phyloP scores from a whole-genome alignment of 768 basidiomycete genomes.

The Dentipellis fragilis region DNA sequence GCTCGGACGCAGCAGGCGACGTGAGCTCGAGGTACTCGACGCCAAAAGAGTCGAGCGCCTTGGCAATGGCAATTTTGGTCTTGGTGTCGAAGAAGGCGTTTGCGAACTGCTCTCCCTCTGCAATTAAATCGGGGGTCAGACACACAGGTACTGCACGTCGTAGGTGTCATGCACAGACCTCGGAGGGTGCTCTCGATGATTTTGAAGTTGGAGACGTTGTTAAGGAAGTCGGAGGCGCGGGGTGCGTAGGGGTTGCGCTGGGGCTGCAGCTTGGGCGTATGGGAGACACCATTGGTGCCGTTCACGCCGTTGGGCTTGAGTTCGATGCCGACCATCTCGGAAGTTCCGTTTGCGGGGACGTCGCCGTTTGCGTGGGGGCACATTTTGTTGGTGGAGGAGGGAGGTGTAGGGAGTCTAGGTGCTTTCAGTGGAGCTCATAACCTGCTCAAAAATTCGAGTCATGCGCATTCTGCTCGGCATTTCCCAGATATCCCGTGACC shows the following conservation, averaged over 20 bases:
- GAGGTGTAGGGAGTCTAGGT: background rate
- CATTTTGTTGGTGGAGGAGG: constrained; percentile 29
- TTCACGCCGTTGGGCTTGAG: constrained; percentile 26
- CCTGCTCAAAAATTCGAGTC: constrained; percentile 2
- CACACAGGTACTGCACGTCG: background rate
- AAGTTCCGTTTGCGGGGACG: constrained; percentile 29
- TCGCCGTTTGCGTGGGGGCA: constrained; percentile 53
- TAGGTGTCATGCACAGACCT: constrained; percentile 46
- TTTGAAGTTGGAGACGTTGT: constrained; percentile 87
- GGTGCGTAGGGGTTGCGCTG: constrained; percentile 76
- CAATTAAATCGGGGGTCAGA: background rate
- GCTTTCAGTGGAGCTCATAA: background rate
- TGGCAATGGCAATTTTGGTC: constrained; percentile 99
- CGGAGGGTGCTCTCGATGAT: constrained; percentile 96
- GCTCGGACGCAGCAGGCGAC: constrained; percentile 94
- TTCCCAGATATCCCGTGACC: background rate
- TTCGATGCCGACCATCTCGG: constrained; percentile 68
- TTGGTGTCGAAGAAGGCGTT: constrained; percentile 99
- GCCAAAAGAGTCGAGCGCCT: constrained; percentile 95
- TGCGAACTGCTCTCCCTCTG: constrained; percentile 98
- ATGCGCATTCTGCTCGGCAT: background rate
- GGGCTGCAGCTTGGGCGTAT: constrained; percentile 21
- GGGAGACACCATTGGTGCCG: constrained; percentile 27
- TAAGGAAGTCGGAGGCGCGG: constrained; percentile 86
- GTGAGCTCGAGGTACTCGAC: constrained; percentile 99